Base-by-base conservation (phyloP, 2,329 filamentous ascomycete species). In the Onygenales sp. region DNA sequence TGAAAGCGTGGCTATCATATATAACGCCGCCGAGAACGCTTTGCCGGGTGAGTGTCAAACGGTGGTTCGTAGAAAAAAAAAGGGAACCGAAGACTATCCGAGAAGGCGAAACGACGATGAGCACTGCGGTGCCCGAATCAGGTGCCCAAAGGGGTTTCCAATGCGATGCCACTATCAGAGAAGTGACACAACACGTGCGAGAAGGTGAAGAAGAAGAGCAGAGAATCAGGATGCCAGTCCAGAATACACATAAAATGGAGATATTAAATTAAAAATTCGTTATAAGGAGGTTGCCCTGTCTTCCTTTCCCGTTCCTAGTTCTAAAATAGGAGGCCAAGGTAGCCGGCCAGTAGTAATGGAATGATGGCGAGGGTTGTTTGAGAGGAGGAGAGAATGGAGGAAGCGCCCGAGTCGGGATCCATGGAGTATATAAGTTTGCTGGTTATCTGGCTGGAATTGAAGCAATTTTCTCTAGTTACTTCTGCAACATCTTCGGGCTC, bases 381-480 rank as follows among this genome's bases (percentile, higher is more conserved):
- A 6, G 54, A 54, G 17, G 53, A 51, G 14, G 48, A 39, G 11
- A 42, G 17, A 4, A 37, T 34, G 33, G 13, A 34, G 14, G 56
- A 49, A 10, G 57, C 55, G 2, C 61, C 61, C 6, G 57, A 47
- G 6, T 54, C 44, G 42, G 54, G 36, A 43, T 57, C 49, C 36
- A 57, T 51, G 32, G 51, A 47, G 43, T 56, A 59, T 17, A 59
- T 43, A 40, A 45, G 42, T 42, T 53, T 51, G 37, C 37, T 39
- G 8, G 49, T 17, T 36, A 51, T 9, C 27, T 51, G 39, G 4
- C 34, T 83, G 55, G 85, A 88, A 75, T 97, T 97, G 77, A 86
- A 90, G 77, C 92, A 97, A 72, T 95, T 96, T 11, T 82, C 78
- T 55, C 78, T 75, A 66, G 87, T 95, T 59, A 96, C 87, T 60